A percentile compares a stretch with the other conserved stretches of the same genome.
Evolutionary conservation across 176 grass and related monocot genomes (phyloP).

Genomic region (Alopecurus myosuroides): DNA sequence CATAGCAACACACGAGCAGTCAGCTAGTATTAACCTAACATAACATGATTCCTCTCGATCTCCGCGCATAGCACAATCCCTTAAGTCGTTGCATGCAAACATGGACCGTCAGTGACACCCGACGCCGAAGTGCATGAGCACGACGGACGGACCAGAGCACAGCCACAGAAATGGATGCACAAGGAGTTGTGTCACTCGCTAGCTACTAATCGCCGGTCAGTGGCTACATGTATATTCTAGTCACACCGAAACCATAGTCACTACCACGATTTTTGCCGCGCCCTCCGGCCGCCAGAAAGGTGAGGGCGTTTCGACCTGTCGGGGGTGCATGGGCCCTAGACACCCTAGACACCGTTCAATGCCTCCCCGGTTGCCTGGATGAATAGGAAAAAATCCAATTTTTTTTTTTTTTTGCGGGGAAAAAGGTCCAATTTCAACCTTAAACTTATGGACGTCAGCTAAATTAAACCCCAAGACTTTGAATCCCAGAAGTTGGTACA

Average conservation of each 20-base stretch:
- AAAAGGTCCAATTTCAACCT: too few species aligned
- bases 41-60: neutral
- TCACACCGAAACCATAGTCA: neutral
- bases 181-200: too few species aligned
- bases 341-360: neutral
- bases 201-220: too few species aligned
- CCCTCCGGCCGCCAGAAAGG: neutral
- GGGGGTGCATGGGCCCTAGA: neutral
- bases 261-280: neutral
- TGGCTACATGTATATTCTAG: neutral
- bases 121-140: neutral
- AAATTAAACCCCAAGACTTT: too few species aligned
- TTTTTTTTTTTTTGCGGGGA: too few species aligned
- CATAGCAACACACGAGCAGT: too few species aligned
- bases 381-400: neutral
- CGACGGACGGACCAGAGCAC: neutral
- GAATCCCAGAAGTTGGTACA: too few species aligned
- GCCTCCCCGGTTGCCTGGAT: neutral
- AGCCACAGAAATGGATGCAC: neutral
- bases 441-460: too few species aligned
- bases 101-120: neutral
- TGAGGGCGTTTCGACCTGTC: neutral
- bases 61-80: too few species aligned
- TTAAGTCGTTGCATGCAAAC: too few species aligned
- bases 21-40: too few species aligned